Evolutionary conservation across 2,329 filamentous ascomycete species (phyloP), one percentile per base, ranked within the genome.

Genomic region (Helicocarpus griseus): DNA sequence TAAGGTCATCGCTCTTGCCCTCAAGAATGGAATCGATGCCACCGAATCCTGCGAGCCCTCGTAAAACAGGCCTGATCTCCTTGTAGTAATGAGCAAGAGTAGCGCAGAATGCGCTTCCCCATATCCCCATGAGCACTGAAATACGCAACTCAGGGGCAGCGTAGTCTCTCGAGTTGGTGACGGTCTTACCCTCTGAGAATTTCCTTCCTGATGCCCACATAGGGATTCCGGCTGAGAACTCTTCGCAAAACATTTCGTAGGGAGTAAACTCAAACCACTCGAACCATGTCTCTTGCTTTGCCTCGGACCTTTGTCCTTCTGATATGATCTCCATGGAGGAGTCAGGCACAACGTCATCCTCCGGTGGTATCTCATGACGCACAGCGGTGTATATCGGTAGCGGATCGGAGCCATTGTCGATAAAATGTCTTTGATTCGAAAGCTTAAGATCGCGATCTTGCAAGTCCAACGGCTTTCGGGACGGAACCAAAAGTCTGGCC

Each of bases 231-330:
- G 91, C 89, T 22, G 79, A 79, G 48, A 95, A 83, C 63, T 96
- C 91, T 67, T 97, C 91, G 60, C 89, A 95, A 68, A 93, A 96
- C 65, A 96, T 85, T 65, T 97, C 91, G 63, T 94, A 96, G 0
- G 91, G 91, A 0, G 89, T 94, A 61, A 91, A 86, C 63, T 98
- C 93, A 59, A 93, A 96, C 91, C 93, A 97, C 61, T 98, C 91
- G 61, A 97, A 98, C 87, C 90, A 97, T 2, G 89, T 78, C 62
- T 94, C 86, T 54, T 77, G 70, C 50, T 69, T 70, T 3, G 77
- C 74, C 53, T 75, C 71, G 35, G 68, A 72, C 54, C 75, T 71
- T 2, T 68, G 61, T 54, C 61, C 65, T 54, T 66, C 69, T 6
- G 67, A 61, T 24, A 56, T 38, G 21, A 28, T 33, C 14, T 47